A percentile compares a stretch with the other conserved stretches of the same genome.
phyloP scores from a whole-genome alignment of 306 rosid species.

The Heteromeles arbutifolia region DNA sequence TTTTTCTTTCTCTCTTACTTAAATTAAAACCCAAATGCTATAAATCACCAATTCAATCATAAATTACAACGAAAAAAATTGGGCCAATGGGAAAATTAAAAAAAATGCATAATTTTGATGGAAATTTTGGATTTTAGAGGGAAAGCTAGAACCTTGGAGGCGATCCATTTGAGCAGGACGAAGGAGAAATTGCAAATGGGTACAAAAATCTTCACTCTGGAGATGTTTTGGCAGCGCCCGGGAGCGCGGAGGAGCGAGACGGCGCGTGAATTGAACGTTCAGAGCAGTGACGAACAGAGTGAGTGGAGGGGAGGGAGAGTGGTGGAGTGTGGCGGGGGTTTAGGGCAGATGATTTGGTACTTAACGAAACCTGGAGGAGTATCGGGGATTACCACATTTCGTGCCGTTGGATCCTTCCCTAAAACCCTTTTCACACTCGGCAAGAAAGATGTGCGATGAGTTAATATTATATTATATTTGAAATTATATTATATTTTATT shows the following conservation, averaged over 20 bases:
- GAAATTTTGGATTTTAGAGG: neutral
- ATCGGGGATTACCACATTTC: conserved; percentile 2
- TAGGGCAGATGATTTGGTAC: conserved; percentile 20
- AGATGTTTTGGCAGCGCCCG: neutral
- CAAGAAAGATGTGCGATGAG: too few species aligned
- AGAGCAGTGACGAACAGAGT: neutral
- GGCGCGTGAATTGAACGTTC: neutral
- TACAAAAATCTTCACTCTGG: neutral
- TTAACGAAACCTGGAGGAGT: neutral
- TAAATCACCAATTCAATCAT: neutral
- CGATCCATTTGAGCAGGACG: neutral
- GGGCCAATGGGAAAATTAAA: neutral
- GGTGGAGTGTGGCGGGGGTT: conserved; percentile 10
- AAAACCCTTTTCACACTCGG: too few species aligned
- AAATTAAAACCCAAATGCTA: neutral
- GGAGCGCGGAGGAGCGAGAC: neutral
- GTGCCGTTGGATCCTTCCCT: conserved; percentile 5
- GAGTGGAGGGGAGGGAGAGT: conserved; percentile 3
- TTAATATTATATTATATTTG: too few species aligned
- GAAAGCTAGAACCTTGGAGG: conserved; percentile 7
- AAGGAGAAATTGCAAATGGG: neutral
- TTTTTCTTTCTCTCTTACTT: neutral
- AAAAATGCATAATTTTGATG: neutral
- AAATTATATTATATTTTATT: too few species aligned
- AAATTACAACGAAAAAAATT: neutral